A percentile compares a stretch with the other conserved stretches of the same genome.
Conservation (phyloP, 768 basidiomycete genomes). For the Amyloporia xantha region DNA sequence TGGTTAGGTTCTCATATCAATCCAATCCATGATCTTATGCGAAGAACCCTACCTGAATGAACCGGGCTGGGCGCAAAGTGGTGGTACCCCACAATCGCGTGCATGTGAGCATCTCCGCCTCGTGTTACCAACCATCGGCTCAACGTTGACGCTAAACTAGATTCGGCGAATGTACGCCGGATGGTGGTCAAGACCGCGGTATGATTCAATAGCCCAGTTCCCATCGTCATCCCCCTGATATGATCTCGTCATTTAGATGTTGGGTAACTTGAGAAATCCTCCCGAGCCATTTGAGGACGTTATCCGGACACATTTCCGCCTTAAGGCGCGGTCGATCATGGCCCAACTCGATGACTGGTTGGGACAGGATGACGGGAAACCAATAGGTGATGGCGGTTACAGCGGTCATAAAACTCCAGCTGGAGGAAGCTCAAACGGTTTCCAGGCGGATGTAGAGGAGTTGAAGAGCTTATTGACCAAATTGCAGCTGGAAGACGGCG, state of each 20-base stretch:
- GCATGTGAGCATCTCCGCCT: slow-evolving; percentile 58
- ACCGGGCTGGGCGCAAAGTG: slow-evolving; percentile 75
- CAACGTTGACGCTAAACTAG: no score
- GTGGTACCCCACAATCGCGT: slow-evolving; percentile 67
- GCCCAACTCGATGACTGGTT: slow-evolving; percentile 80
- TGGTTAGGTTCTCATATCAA: slow-evolving; percentile 73
- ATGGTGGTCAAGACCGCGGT: slow-evolving; percentile 91
- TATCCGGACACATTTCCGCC: slow-evolving; percentile 83
- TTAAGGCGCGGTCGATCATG: slow-evolving; percentile 68
- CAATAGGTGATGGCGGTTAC: slow-evolving; percentile 47
- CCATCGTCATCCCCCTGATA: no score
- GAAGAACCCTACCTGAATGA: slow-evolving; percentile 94
- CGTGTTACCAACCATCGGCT: no score
- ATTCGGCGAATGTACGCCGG: slow-evolving; percentile 86
- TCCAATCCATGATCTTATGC: slow-evolving; percentile 94
- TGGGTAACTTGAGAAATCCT: slow-evolving; percentile 73
- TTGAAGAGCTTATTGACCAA: slow-evolving; percentile 53
- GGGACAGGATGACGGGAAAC: slow-evolving; percentile 62
- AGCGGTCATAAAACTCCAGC: slow-evolving; percentile 27
- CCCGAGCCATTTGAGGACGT: slow-evolving; percentile 85
- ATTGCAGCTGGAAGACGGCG: slow-evolving; percentile 16
- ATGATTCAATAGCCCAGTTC: slow-evolving; percentile 23
- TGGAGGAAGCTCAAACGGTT: slow-evolving; percentile 47
- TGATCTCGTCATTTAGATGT: no score
- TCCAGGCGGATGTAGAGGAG: slow-evolving; percentile 67